Conservation (phyloP, 139 green algal species). For the Chlorella sp. region DNA sequence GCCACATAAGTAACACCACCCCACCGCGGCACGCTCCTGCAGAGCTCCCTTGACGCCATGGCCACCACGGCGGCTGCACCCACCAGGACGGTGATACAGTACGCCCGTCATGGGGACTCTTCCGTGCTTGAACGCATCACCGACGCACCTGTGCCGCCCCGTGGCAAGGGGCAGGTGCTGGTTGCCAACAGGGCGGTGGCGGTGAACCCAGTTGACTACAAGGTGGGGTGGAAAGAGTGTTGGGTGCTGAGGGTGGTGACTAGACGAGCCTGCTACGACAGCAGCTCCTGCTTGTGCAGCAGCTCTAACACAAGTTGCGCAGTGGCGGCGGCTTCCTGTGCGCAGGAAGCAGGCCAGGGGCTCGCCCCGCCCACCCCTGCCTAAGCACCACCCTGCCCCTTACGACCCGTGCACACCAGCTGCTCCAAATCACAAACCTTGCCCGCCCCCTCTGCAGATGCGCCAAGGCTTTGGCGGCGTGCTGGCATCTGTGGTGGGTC, state of each 20-base stretch:
- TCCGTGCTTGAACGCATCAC: neutral
- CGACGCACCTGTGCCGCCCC: neutral
- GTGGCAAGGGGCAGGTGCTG: neutral
- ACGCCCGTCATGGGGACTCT: neutral
- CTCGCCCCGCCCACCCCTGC: neutral
- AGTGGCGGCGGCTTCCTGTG: neutral
- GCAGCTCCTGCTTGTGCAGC: too few species aligned
- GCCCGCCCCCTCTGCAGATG: neutral
- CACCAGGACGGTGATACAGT: neutral
- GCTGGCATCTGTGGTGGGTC: neutral
- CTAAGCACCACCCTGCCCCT: too few species aligned
- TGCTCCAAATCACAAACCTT: too few species aligned
- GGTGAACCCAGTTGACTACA: constrained; percentile 25
- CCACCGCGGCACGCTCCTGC: too few species aligned
- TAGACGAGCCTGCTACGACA: neutral
- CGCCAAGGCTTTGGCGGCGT: neutral
- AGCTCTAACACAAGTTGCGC: neutral
- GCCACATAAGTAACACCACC: too few species aligned
- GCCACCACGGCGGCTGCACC: neutral
- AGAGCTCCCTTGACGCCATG: neutral
- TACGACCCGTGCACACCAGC: too few species aligned
- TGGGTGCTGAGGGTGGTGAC: neutral
- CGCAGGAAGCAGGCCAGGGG: too few species aligned
- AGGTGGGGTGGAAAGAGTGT: neutral
- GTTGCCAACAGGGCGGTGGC: neutral